Evolutionary conservation across 2,329 filamentous ascomycete genomes (phyloP), one percentile per base, ranked within the genome.

Genomic region (Arthrobotrys pseudoclavata): DNA sequence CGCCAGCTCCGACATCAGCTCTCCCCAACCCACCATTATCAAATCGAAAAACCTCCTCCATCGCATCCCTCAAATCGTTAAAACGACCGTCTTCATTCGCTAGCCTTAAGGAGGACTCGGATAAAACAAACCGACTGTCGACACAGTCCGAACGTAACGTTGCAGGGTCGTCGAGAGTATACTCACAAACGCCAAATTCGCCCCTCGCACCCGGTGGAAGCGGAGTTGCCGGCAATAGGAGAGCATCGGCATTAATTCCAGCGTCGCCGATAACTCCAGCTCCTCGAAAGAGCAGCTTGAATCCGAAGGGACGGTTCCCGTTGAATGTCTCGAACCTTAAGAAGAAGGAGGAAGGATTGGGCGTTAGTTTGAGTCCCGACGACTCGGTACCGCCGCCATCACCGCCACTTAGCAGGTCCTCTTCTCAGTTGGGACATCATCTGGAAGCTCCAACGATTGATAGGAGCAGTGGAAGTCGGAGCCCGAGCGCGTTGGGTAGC

Each of bases 401-500:
- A 18, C 69, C 74, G 22, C 74, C 74, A 26, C 53, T 71, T 3
- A 78, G 74, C 29, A 67, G 74, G 48, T 72, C 74, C 12, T 78
- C 74, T 3, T 78, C 74, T 5, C 67, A 71, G 26, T 47, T 78
- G 10, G 74, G 67, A 3, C 50, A 60, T 31, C 55, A 71, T 47
- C 31, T 78, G 13, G 69, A 68, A 50, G 52, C 67, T 53, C 63
- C 74, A 31, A 71, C 60, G 18, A 61, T 61, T 6, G 72, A 76
- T 53, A 76, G 72, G 18, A 48, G 48, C 29, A 60, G 72, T 47
- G 66, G 72, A 12, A 76, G 71, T 26, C 64, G 71, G 18, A 69
- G 72, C 10, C 66, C 72, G 7, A 78, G 67, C 24, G 83, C 83
- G 57, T 72, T 69, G 45, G 53, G 52, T 47, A 76, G 79, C n/a